Base-by-base conservation (phyloP, 192 early-diverging fungal species). In the Coemansia aciculifera region DNA sequence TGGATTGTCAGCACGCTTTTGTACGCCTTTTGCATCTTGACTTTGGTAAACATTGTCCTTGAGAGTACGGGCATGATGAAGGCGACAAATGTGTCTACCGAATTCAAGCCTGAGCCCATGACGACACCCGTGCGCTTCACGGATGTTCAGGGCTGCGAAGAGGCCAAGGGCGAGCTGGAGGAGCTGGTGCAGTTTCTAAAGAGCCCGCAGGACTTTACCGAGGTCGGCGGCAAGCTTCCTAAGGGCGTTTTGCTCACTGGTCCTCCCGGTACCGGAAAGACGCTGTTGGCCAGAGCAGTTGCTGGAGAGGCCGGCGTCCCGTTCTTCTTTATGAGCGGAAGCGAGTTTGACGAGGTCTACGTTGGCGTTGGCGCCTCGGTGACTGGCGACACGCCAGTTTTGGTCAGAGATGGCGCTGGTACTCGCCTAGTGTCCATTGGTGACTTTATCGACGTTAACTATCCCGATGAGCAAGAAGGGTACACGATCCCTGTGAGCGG, bases 281-380 rank as follows among this genome's bases (percentile, higher is more conserved):
- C 98, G 5, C 89, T 98, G 77, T 78, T 98, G 42, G 98, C 98
- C 11, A 85, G 96, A 34, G 98, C 98, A 11, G 93, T 98, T 27
- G 98, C 98, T 10, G 97, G 97, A 13, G 97, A 99, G 79, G 96
- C 98, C 13, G 94, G 89, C 11, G 97, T 98, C 5, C 96, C 97
- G 3, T 99, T 99, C 82, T 98, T 99, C 76, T 96, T 97, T 76
- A 98, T 99, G 96, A 90, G 89, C 63, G 98, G 97, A 37, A 90
- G 88, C 70, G 98, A 99, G 84, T 98, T 99, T 88, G 98, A 98
- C 82, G 97, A 99, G 77, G 87, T 98, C 74, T 99, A 97, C 74
- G 96, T 99, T 23, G 96, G 96, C 65, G 95, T 98, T 13, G 98
- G 98, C 17, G 95, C 92, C 19, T 83, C 80, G 5, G 80, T 83